Evolutionary conservation across 2,329 filamentous ascomycete species (phyloP), one percentile per base, ranked within the genome.

Genomic region (Dactylellina drechsleri): DNA sequence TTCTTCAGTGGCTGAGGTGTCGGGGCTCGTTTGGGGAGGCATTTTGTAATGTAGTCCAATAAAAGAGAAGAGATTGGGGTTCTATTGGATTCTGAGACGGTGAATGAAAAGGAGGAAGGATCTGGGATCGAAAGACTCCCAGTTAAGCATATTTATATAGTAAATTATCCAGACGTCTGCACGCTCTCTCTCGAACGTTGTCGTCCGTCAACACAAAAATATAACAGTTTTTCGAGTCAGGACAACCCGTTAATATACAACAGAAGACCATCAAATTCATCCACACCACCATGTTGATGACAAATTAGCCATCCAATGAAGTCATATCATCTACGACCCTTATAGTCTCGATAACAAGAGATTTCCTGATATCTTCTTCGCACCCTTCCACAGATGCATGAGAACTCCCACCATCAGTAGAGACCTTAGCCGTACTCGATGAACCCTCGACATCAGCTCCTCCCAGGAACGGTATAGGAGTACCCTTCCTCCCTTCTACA

Each of bases 391-490:
- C 45, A 10, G 31, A 12, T 31, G 49, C 49, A 23, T 50, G 15
- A 40, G 50, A 13, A 10, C 1, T 36, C 10, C 10, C 31, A 36
- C 6, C 31, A 10, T 36, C 31, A 57, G 53, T 23, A 7, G 43
- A 8, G 43, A 2, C 43, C 13, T n/a, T 6, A 2, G 23, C 58
- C 0, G 26, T 41, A 36, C 31, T 10, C 1, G 31, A 36, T 7
- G 31, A 36, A 15, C 53, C 53, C 4, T 73, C 68, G 20, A 57
- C 36, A 15, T 68, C 71, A 10, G 26, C 58, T 12, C 52, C 60
- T n/a, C 58, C 58, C 26, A 75, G 41, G 28, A 75, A 75, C 4
- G 71, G 71, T 41, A 75, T 59, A 20, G 71, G 71, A 4, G 71
- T 75, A 12, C 41, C 64, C 47, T 56, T 75, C 58, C 71, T 68